A percentile compares a stretch with the other conserved stretches of the same genome.
phyloP scores from a whole-genome alignment of 176 grass and related monocot genomes.

The Stipa capillata region DNA sequence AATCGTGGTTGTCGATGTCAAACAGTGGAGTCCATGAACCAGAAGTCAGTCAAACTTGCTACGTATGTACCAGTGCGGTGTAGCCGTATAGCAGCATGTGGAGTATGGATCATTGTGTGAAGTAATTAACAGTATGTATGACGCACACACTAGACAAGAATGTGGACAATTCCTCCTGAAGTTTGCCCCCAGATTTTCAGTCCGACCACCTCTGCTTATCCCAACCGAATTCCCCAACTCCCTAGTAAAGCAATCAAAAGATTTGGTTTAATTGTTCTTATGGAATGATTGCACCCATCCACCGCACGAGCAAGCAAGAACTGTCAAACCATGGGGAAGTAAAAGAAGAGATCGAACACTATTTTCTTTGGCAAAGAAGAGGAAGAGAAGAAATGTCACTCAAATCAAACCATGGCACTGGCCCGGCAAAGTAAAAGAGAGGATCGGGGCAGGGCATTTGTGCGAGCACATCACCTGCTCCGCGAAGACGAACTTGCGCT shows the following conservation, averaged over 20 bases:
- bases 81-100: background rate
- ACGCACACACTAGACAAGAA: too few relatives aligned
- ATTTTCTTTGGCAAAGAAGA: background rate
- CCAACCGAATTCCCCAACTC: too few relatives aligned
- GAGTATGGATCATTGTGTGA: background rate
- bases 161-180: background rate
- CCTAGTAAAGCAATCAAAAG: too few relatives aligned
- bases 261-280: background rate
- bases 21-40: background rate
- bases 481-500: constrained; percentile 65
- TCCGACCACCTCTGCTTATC: too few relatives aligned
- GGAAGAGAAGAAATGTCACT: background rate
- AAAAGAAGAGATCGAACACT: background rate
- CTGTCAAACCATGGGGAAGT: background rate
- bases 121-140: too few relatives aligned
- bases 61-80: background rate
- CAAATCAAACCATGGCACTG: background rate
- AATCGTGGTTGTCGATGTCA: too few relatives aligned
- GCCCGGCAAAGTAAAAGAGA: background rate
- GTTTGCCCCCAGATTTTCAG: too few relatives aligned
- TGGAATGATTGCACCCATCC: background rate
- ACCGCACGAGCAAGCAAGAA: background rate
- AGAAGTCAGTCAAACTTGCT: background rate
- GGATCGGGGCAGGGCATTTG: background rate
- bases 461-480: constrained; percentile 53